Conservation (phyloP, 2,329 filamentous ascomycete species). For the Hirsutella thompsonii region DNA sequence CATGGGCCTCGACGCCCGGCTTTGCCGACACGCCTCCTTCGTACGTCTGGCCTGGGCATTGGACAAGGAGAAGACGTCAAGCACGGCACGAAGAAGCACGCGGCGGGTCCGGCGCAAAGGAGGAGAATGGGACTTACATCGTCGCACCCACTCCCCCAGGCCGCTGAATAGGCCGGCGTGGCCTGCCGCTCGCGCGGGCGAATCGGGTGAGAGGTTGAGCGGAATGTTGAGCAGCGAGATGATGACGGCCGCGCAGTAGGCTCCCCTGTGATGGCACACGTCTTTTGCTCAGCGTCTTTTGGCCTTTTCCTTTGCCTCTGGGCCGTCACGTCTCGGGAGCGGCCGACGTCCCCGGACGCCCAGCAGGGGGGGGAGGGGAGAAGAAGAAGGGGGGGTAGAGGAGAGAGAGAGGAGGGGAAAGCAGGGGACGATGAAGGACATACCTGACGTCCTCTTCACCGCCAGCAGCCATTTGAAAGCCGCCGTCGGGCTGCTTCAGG, state of each 20-base stretch:
- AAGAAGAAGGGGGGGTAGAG: too few relatives aligned
- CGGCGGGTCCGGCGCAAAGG: slow-evolving; percentile 2
- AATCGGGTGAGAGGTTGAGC: slow-evolving; percentile 60
- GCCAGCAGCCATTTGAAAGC: slow-evolving; percentile 75
- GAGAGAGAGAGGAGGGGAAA: too few relatives aligned
- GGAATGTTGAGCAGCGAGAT: slow-evolving; percentile 77
- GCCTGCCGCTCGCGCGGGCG: slow-evolving; percentile 52
- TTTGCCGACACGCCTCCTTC: slow-evolving; percentile 86
- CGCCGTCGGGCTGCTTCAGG: slow-evolving; percentile 77
- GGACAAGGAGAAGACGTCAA: slow-evolving; percentile 2
- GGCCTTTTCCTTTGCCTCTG: too few relatives aligned
- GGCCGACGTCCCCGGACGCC: background rate
- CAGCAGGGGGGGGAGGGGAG: background rate
- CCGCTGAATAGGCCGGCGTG: slow-evolving; percentile 53
- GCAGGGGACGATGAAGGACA: too few relatives aligned
- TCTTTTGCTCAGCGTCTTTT: background rate
- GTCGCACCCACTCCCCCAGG: slow-evolving; percentile 66
- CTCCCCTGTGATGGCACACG: slow-evolving; percentile 47
- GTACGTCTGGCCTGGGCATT: slow-evolving; percentile 63
- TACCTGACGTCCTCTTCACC: slow-evolving; percentile 90
- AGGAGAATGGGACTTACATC: slow-evolving; percentile 46
- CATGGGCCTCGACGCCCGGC: slow-evolving; percentile 84
- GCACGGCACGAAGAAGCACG: background rate
- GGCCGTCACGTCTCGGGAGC: too few relatives aligned
- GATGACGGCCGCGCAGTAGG: slow-evolving; percentile 80